These are phyloP conservation scores for Epichloe amarillans DNA, from an alignment of 2,329 filamentous ascomycete genomes.

Conservation along the genomic window DNA sequence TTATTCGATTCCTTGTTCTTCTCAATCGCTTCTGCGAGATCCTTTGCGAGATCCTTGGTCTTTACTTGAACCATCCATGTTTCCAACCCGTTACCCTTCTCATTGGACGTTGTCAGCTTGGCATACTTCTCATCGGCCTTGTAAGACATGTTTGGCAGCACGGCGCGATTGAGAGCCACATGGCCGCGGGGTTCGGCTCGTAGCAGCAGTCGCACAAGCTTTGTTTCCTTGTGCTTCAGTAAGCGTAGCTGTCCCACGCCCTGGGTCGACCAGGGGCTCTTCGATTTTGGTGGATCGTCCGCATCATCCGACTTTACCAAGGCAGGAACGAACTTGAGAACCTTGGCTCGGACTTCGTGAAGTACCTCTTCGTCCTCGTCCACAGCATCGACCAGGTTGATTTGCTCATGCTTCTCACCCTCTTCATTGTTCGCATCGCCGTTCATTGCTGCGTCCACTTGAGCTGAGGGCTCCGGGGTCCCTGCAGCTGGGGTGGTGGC, in stretches of 20 bases:
- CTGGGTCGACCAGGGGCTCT: conserved; percentile 52
- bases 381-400: conserved; percentile 53
- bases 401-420: conserved; percentile 50
- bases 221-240: conserved; percentile 58
- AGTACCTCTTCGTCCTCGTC: conserved; percentile 61
- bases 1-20: conserved; percentile 44
- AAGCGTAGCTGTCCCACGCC: conserved; percentile 61
- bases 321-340: conserved; percentile 43
- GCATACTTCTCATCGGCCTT: conserved; percentile 47
- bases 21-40: conserved; percentile 38
- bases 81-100: conserved; percentile 46
- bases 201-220: conserved; percentile 53
- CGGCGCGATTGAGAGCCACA: conserved; percentile 55
- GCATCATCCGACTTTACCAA: conserved; percentile 30
- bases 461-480: conserved; percentile 42
- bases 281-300: conserved; percentile 30
- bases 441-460: conserved; percentile 28
- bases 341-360: conserved; percentile 59
- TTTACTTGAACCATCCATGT: conserved; percentile 63
- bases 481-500: conserved; percentile 46
- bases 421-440: conserved; percentile 32
- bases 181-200: conserved; percentile 65
- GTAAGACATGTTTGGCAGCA: conserved; percentile 51
- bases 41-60: conserved; percentile 43
- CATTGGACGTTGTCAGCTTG: conserved; percentile 42